Percentiles rank a stretch among this genome's conserved stretches.
Evolutionary conservation across 1,139 yeast species (phyloP).

Genomic region (Diutina mesorugosa): DNA sequence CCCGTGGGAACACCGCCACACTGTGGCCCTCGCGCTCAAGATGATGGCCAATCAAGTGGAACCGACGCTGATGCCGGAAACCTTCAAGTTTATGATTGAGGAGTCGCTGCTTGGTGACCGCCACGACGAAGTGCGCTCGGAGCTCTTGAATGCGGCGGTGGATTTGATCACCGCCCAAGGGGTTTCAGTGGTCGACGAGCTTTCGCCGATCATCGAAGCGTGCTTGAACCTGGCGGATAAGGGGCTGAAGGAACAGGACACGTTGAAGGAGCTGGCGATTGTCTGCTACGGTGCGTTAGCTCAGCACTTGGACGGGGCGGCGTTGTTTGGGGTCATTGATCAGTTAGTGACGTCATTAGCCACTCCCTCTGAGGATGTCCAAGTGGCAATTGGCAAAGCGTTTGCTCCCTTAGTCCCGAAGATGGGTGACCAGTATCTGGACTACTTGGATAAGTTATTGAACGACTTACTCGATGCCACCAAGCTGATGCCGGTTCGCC

Average conservation of each 20-base stretch:
- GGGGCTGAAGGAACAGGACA: slow-evolving; percentile 40
- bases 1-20: slow-evolving; percentile 76
- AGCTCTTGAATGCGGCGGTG: slow-evolving; percentile 83
- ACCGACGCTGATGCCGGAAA: slow-evolving; percentile 24
- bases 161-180: slow-evolving; percentile 59
- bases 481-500: slow-evolving; percentile 42
- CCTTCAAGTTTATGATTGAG: slow-evolving; percentile 48
- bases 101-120: slow-evolving; percentile 63
- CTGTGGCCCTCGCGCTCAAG: slow-evolving; percentile 59
- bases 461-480: slow-evolving; percentile 38
- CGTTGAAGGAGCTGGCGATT: slow-evolving; percentile 53
- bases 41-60: slow-evolving; percentile 39
- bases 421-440: slow-evolving; percentile 34
- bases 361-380: slow-evolving; percentile 84
- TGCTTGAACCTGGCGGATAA: slow-evolving; percentile 35
- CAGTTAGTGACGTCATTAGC: slow-evolving; percentile 64
- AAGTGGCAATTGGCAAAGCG: slow-evolving; percentile 74
- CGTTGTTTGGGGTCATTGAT: slow-evolving; percentile 54
- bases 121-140: slow-evolving; percentile 62
- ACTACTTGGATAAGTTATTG: slow-evolving; percentile 46
- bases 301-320: slow-evolving; percentile 61
- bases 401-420: slow-evolving; percentile 68
- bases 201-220: slow-evolving; percentile 68
- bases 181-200: slow-evolving; percentile 40
- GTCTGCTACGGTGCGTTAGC: slow-evolving; percentile 84